Conservation (phyloP, 805 yeast genomes). For the Lachancea thermotolerans region DNA sequence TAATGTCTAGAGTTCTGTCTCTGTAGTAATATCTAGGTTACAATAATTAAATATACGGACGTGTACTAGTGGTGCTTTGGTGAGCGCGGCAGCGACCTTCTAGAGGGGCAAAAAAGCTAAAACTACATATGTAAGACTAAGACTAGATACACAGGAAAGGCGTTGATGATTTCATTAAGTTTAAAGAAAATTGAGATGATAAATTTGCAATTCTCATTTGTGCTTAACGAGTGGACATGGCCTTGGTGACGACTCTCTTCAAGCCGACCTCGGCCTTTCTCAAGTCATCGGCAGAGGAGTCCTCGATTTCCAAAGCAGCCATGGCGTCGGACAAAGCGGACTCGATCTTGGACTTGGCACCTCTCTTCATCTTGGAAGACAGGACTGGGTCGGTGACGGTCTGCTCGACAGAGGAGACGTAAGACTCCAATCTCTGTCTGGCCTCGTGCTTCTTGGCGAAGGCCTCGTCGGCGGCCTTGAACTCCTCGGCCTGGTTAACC, state of each 20-base stretch:
- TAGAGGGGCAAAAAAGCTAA: conserved; percentile 10
- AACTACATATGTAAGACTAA: conserved; percentile 11
- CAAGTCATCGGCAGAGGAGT: conserved; percentile 91
- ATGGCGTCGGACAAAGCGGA: conserved; percentile 96
- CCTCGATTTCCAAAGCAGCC: conserved; percentile 96
- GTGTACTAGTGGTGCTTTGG: no score
- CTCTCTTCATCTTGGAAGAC: conserved; percentile 95
- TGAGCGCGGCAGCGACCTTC: no score
- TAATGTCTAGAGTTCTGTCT: background rate
- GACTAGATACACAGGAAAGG: conserved; percentile 11
- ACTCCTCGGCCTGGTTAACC: conserved; percentile 97
- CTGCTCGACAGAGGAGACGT: conserved; percentile 92
- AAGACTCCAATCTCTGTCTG: conserved; percentile 97
- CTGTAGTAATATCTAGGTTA: background rate
- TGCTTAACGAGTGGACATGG: conserved; percentile 93
- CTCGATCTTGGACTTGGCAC: conserved; percentile 96
- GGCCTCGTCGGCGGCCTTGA: conserved; percentile 98
- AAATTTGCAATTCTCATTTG: conserved; percentile 1
- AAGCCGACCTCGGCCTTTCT: conserved; percentile 99
- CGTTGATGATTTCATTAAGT: conserved; percentile 5
- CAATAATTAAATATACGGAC: background rate
- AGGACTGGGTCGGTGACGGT: conserved; percentile 97
- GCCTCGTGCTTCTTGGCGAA: conserved; percentile 99
- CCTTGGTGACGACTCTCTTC: conserved; percentile 99
- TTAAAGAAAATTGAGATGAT: conserved; percentile 1